Base-by-base conservation (phyloP, 345 rosid species). In the Melaleuca alternifolia region DNA sequence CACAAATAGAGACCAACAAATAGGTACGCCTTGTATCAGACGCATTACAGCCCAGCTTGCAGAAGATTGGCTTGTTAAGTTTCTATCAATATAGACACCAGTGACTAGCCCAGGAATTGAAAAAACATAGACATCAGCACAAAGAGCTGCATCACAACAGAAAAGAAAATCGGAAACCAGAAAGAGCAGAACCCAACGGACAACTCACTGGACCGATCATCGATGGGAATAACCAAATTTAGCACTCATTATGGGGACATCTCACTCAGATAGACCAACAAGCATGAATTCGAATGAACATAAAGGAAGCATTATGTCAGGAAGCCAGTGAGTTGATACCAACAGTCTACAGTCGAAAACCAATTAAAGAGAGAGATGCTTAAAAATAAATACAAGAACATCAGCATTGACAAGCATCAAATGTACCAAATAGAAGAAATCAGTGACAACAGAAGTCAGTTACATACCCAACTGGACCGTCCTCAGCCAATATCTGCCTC, bases 401-500 rank as follows among this genome's bases (percentile, higher is more conserved):
- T 54, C n/a, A 9, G 6, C 26, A 12, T 54, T 54, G 61, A 54
- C 26, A 54, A 54, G n/a, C 61, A 4, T 54, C n/a, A 6, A 23
- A n/a, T 53, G 26, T 16, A 20, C 28, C 52, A n/a, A 16, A 30
- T 16, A 53, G 28, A 30, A 28, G 50, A 54, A 54, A 54, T 54
- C 5, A 54, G n/a, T 1, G n/a, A 10, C 11, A 54, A 54, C 26
- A 54, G 10, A 23, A 8, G n/a, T 41, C 53, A 81, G 26, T 30
- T 16, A 89, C 96, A 75, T 94, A 96, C 98, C 97, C 96, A 41
- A 93, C 59, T 46, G 90, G 89, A n/a, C 96, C 98, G 76, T 96
- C 99, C 59, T 95, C 98, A 18, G 93, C 89, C 0, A 86, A 53
- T 51, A 93, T 89, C 51, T 88, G 92, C 87, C 92, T 92, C 92